phyloP scores from a whole-genome alignment of 805 yeast genomes.

The Ascoidea rubescens region DNA sequence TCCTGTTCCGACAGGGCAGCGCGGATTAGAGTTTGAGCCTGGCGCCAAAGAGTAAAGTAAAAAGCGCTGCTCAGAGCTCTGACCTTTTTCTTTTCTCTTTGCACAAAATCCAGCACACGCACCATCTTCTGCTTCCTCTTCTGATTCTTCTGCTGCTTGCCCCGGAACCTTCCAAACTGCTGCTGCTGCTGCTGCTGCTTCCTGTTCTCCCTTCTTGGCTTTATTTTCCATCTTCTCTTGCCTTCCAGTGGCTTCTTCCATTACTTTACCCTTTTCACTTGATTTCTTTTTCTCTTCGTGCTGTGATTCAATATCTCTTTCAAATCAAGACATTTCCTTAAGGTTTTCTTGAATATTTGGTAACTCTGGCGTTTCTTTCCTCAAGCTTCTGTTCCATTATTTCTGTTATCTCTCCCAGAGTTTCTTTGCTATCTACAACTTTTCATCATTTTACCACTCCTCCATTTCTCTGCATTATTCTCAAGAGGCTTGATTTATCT shows the following conservation, averaged over 20 bases:
- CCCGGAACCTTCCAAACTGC: background rate
- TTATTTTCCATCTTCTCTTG: conserved; percentile 10
- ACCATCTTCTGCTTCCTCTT: background rate
- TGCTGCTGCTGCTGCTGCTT: background rate
- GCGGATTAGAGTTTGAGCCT: conserved; percentile 1
- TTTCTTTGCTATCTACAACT: too few relatives aligned
- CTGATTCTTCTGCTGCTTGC: background rate
- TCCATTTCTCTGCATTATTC: too few relatives aligned
- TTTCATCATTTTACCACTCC: too few relatives aligned
- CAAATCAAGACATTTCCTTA: too few relatives aligned
- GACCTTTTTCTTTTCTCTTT: too few relatives aligned
- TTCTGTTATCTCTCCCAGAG: too few relatives aligned
- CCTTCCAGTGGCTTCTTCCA: conserved; percentile 11
- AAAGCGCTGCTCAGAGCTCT: too few relatives aligned
- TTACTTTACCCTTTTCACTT: conserved; percentile 10
- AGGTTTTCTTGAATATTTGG: too few relatives aligned
- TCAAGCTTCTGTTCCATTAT: too few relatives aligned
- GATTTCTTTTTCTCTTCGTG: background rate
- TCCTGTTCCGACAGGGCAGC: background rate
- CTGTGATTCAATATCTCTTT: too few relatives aligned
- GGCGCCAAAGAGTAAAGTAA: background rate
- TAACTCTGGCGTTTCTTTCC: too few relatives aligned
- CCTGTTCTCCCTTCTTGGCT: conserved; percentile 13
- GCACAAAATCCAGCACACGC: background rate
- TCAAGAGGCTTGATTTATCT: too few relatives aligned